Evolutionary conservation across 2,329 filamentous ascomycete species (phyloP).

Genomic region (Trichoderma hamatum): DNA sequence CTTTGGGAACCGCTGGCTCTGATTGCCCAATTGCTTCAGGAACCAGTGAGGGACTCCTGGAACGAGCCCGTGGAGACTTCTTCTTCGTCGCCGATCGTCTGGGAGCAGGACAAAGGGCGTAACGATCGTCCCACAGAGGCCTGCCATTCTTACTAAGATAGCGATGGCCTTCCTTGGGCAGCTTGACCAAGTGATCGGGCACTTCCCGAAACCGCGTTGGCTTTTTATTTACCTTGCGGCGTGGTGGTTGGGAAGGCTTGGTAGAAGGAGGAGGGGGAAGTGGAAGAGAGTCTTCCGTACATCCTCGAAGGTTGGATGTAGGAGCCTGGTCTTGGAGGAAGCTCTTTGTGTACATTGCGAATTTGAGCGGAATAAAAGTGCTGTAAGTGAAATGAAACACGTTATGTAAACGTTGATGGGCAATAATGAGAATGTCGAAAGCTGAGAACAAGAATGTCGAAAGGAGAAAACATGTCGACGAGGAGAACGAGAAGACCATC

Average conservation of each 20-base stretch:
- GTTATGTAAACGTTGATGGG: too few relatives aligned
- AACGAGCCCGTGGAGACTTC: not conserved
- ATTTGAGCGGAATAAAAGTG: not conserved
- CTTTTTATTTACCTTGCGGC: not conserved
- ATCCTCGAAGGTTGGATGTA: conserved; percentile 29
- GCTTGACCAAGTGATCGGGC: conserved; percentile 27
- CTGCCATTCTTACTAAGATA: conserved; percentile 27
- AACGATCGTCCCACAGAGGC: conserved; percentile 23
- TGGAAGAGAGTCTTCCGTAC: not conserved
- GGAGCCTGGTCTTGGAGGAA: conserved; percentile 23
- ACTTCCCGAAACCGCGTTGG: conserved; percentile 10
- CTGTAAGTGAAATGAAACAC: not conserved
- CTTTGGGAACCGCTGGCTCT: too few relatives aligned
- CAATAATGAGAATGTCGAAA: not conserved
- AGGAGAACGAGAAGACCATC: not conserved
- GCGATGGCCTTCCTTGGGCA: conserved; percentile 26
- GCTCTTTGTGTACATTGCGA: not conserved
- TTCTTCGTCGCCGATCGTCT: not conserved
- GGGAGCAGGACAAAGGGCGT: not conserved
- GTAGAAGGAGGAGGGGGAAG: not conserved
- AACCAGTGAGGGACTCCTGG: not conserved
- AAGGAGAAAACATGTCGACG: not conserved
- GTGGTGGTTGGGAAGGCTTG: not conserved
- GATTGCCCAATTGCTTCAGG: not conserved
- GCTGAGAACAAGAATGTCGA: not conserved